Conservation (phyloP, 306 rosid genomes). For the Nissolia schottii region DNA sequence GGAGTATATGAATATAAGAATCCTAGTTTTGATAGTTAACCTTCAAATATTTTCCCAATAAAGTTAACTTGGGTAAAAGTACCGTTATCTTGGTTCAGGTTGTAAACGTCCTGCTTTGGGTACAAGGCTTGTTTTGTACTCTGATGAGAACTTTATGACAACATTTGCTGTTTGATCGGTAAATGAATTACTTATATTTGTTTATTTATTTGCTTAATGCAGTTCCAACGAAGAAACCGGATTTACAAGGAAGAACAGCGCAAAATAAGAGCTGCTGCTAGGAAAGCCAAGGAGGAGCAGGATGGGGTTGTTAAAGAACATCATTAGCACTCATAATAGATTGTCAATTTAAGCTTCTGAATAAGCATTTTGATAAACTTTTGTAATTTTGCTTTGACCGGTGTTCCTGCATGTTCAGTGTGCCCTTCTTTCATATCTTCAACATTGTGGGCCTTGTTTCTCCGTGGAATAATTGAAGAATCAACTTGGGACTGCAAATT, state of each 20-base stretch:
- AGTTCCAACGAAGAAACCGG: conserved; percentile 90
- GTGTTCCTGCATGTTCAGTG: conserved; percentile 34
- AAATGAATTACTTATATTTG: neutral
- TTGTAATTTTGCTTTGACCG: conserved; percentile 34
- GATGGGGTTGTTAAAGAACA: conserved; percentile 51
- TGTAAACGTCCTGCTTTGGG: neutral
- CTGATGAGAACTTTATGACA: neutral
- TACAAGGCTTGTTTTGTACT: neutral
- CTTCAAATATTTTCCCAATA: neutral
- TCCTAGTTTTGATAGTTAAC: neutral
- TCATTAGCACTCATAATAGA: conserved; percentile 35
- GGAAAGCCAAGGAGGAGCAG: conserved; percentile 48
- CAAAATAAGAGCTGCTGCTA: conserved; percentile 70
- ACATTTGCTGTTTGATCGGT: neutral
- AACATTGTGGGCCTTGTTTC: conserved; percentile 28
- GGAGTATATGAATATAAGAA: neutral
- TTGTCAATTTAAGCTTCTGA: conserved; percentile 32
- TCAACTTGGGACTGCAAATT: conserved; percentile 18
- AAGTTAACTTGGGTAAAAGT: neutral
- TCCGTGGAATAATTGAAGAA: conserved; percentile 47
- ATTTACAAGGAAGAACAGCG: conserved; percentile 97
- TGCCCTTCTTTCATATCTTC: conserved; percentile 30
- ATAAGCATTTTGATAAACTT: conserved; percentile 35
- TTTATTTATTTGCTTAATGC: conserved; percentile 24
- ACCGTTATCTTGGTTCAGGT: neutral